Evolutionary conservation across 805 yeast species (phyloP), one percentile per base, ranked within the genome.

Genomic region (Candida boleticola): DNA sequence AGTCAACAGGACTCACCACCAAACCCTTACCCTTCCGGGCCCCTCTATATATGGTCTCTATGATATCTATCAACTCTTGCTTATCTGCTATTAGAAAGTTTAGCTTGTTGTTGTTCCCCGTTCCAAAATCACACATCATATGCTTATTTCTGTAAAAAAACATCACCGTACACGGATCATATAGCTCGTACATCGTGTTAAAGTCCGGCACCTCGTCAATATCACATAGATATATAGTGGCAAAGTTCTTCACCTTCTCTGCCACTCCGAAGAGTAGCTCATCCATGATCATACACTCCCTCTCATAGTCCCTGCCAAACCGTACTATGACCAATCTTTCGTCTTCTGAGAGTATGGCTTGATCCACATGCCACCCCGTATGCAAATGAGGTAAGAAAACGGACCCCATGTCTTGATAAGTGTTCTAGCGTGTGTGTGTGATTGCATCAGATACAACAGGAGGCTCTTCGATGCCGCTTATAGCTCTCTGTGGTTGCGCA

Each of bases 121-220:
- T 93, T 2, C 99, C 99, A 62, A 90, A 89, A 69, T 93, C 99
- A 64, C 97, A 88, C 95, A 93, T 82, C 95, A 92, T 90, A 62
- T 92, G 98, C 60, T 89, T 85, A 66, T 92, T 92, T 39, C 95
- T 71, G 65, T 77, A 89, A 62, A 93, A 92, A 58, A 92, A 90
- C 98, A 93, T 93, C 40, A 93, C 72, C 34, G 96, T 83, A 73
- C 88, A 78, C 13, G 96, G 95, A 54, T 90, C 98, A 57, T 83
- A 86, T 35, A 89, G 66, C 58, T 89, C 96, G 59, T 89, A 89
- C 92, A 89, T 87, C 55, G 79, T 74, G 52, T 64, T 92, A 65
- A 93, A 93, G 53, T 89, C 99, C 0, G 92, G 87, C 0, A 93
- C 99, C 53, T 83, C 80, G 45, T 82, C 87, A 9, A 83, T 89